Base-by-base conservation (phyloP, 1,284 basidiomycete species). In the Mycena citricolor region DNA sequence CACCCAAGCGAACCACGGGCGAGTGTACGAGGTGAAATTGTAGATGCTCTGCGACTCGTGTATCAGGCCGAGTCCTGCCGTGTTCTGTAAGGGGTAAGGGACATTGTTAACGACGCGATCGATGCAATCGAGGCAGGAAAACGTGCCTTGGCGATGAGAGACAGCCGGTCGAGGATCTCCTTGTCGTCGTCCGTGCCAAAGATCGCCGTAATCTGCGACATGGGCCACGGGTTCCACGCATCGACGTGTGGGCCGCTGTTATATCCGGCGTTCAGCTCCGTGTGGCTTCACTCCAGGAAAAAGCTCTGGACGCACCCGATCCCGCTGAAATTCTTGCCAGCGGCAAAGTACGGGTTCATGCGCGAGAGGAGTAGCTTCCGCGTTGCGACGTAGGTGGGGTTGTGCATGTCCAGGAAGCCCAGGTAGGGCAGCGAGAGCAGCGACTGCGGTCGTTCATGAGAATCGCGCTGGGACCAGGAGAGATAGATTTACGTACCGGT, bases 1-100 rank as follows among this genome's bases (percentile, higher is more conserved):
- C 37, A 60, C 66, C 86, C 86, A 89, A 12, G 86, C 86, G 61
- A 89, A 89, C 86, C 86, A 89, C n/a, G 77, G 70, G n/a, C 86
- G 72, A 19, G 85, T 87, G 56, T 83, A 89, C 20, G 71, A 69
- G 3, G 65, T 66, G 12, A 61, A 54, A 32, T 79, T 62, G 61
- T 83, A 82, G 45, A 88, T 83, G 16, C 74, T 75, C 54, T 82
- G 73, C 0, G 81, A 84, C 61, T 90, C 87, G 59, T 90, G 86
- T 39, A 89, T 85, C 31, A 90, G 67, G 11, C 86, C 86, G n/a
- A 89, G 71, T 1, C 83, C 83, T 14, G 74, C 72, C 0, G 86
- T 89, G 60, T 84, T 86, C 85, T 83, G 54, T 54, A 44, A 42
- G 12, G 7, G 8, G 31, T 8, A 17, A 17, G 24, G 5, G 24